Percentiles rank a stretch among this genome's conserved stretches.
These are phyloP conservation scores for Stemphylium beticola DNA, from an alignment of 2,329 filamentous ascomycete genomes.

Conservation along the genomic window DNA sequence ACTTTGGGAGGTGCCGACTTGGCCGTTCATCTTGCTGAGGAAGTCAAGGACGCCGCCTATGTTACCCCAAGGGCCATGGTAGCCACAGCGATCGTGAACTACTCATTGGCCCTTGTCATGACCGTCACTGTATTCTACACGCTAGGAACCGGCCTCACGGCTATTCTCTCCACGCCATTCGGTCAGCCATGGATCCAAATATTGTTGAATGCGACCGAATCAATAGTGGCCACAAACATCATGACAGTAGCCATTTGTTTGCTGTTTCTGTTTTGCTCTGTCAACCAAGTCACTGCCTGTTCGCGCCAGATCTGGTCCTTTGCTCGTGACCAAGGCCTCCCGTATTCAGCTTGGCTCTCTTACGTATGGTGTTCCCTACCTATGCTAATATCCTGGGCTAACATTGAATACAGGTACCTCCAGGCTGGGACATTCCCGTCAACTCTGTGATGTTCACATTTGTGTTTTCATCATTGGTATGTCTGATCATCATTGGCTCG, in stretches of 20 bases:
- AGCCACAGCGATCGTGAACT: slow-evolving; percentile 41
- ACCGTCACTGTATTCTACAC: slow-evolving; percentile 18
- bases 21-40: slow-evolving; percentile 42
- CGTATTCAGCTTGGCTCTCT: slow-evolving; percentile 19
- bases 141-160: background rate
- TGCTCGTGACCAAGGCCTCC: slow-evolving; percentile 35
- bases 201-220: slow-evolving; percentile 27
- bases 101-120: slow-evolving; percentile 42
- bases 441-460: slow-evolving; percentile 26
- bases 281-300: slow-evolving; percentile 19
- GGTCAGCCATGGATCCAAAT: slow-evolving; percentile 31
- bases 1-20: slow-evolving; percentile 43
- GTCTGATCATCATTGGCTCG: slow-evolving; percentile 33
- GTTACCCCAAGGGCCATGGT: slow-evolving; percentile 46
- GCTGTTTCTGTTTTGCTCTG: slow-evolving; percentile 1
- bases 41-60: slow-evolving; percentile 31
- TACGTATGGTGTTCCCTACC: slow-evolving; percentile 15
- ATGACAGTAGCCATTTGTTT: slow-evolving; percentile 13
- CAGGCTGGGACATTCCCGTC: slow-evolving; percentile 25
- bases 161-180: slow-evolving; percentile 11
- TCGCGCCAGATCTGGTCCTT: slow-evolving; percentile 39
- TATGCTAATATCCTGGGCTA: background rate
- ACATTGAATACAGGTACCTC: slow-evolving; percentile 13
- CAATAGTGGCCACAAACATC: slow-evolving; percentile 23
- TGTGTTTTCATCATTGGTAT: slow-evolving; percentile 20